Conservation (phyloP, 2,329 filamentous ascomycete species). For the Dothidotthia symphoricarpi region DNA sequence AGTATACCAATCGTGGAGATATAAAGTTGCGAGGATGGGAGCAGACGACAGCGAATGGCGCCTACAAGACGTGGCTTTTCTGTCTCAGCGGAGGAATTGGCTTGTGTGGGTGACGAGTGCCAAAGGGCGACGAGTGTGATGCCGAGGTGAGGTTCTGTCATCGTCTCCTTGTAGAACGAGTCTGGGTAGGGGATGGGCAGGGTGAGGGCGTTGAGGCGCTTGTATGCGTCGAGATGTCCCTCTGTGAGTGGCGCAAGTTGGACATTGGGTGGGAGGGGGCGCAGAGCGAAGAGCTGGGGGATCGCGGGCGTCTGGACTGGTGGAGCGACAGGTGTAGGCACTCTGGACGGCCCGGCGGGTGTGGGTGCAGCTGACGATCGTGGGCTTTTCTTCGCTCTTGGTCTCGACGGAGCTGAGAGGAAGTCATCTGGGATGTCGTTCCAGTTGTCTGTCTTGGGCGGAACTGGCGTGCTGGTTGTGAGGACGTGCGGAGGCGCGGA, state of each 20-base stretch:
- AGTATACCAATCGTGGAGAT: conserved; percentile 61
- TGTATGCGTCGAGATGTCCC: conserved; percentile 55
- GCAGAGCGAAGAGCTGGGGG: conserved; percentile 26
- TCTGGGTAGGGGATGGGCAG: conserved; percentile 62
- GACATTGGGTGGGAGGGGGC: conserved; percentile 50
- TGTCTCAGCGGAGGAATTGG: conserved; percentile 3
- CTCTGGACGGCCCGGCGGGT: conserved; percentile 15
- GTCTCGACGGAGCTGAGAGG: conserved; percentile 23
- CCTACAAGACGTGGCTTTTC: conserved; percentile 44
- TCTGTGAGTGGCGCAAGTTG: conserved; percentile 54
- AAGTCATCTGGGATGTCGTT: conserved; percentile 32
- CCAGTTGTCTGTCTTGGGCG: conserved; percentile 25
- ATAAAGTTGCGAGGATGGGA: conserved; percentile 51
- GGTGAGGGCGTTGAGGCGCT: conserved; percentile 57
- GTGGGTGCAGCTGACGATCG: conserved; percentile 21
- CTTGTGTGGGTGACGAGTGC: conserved; percentile 35
- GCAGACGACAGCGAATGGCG: conserved; percentile 49
- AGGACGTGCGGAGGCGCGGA: conserved; percentile 19
- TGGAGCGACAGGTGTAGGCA: conserved; percentile 15
- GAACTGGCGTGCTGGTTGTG: conserved; percentile 13
- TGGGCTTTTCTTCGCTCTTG: conserved; percentile 25
- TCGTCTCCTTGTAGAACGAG: conserved; percentile 60
- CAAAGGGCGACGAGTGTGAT: conserved; percentile 62
- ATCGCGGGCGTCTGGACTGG: conserved; percentile 9
- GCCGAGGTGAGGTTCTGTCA: conserved; percentile 54